Base-by-base conservation (phyloP, 495 filamentous ascomycete species). In the Neurospora sp. region DNA sequence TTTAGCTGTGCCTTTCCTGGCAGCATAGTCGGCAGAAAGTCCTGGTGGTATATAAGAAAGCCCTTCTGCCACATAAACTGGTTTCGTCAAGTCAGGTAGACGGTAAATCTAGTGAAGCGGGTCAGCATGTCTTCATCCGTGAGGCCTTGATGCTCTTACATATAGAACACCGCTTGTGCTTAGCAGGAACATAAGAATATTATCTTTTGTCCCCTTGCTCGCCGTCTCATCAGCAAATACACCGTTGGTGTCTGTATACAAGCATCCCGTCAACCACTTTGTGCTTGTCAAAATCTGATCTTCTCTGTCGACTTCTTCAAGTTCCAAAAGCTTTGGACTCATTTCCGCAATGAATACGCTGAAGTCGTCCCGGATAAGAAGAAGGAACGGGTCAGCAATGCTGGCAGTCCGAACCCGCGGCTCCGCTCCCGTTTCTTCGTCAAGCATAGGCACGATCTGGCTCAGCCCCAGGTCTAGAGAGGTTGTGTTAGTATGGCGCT, bases 391-490 rank as follows among this genome's bases (percentile, higher is more conserved):
- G 77, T 98, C 96, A 14, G 86, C 85, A 75, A 98, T 92, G 80
- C 92, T 96, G n/a, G 91, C 91, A 76, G 87, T 92, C 48, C 93
- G 82, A 37, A 94, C 90, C 44, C 89, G 85, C 5, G 92, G 89
- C 74, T 93, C 92, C 12, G 87, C 87, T 22, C 90, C 94, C 0
- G 89, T 93, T 68, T 93, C 92, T 76, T 97, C 96, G 74, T 98
- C 95, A 71, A 89, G 87, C 83, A 98, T 90, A 3, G 94, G 93
- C 71, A 97, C 87, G 39, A 98, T 98, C 78, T 98, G 94, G 61
- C 89, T 87, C 42, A 99, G 85, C 11, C 91, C 90, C 68, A 98
- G 84, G 78, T 97, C 93, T 94, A 76, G n/a, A 72, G 27, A 75
- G 37, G 27, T 18, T 8, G 68, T 76, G 68, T 81, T 76, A 81